phyloP scores from a whole-genome alignment of 129 eudicot genomes.

The Chrysanthemum lavandulifolium region DNA sequence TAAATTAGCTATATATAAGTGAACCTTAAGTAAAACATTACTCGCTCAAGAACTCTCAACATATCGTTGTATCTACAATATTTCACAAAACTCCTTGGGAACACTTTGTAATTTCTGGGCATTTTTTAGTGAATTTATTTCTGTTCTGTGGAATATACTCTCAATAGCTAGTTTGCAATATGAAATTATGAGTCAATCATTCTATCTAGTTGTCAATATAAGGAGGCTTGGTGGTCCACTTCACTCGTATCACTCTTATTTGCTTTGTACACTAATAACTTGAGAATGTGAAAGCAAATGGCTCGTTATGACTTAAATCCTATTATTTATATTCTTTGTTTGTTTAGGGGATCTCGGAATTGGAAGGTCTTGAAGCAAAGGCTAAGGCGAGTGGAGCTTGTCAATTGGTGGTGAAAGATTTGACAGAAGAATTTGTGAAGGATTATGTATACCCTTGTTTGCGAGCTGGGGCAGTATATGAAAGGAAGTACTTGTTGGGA shows the following conservation, averaged over 20 bases:
- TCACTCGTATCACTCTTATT: not conserved
- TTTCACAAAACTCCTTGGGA: no score
- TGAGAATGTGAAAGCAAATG: no score
- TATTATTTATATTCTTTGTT: not conserved
- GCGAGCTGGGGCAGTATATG: conserved; percentile 93
- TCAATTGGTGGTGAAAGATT: conserved; percentile 90
- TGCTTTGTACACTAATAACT: not conserved
- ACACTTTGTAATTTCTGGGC: no score
- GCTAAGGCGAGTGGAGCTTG: conserved; percentile 99
- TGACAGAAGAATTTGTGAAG: conserved; percentile 88
- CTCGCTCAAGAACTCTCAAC: no score
- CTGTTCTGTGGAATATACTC: no score
- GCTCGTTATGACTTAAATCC: not conserved
- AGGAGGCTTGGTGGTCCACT: not conserved
- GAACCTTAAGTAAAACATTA: no score
- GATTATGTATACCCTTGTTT: conserved; percentile 89
- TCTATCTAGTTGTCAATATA: no score
- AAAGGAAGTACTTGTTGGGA: conserved; percentile 91
- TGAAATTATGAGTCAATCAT: no score
- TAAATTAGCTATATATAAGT: no score
- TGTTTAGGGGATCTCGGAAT: conserved; percentile 70
- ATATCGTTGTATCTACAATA: no score
- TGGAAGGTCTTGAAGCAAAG: conserved; percentile 92
- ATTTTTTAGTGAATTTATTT: no score
- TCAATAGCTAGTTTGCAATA: no score